Evolutionary conservation across 306 rosid genomes (phyloP).

Genomic region (Cicer chorassanicum): DNA sequence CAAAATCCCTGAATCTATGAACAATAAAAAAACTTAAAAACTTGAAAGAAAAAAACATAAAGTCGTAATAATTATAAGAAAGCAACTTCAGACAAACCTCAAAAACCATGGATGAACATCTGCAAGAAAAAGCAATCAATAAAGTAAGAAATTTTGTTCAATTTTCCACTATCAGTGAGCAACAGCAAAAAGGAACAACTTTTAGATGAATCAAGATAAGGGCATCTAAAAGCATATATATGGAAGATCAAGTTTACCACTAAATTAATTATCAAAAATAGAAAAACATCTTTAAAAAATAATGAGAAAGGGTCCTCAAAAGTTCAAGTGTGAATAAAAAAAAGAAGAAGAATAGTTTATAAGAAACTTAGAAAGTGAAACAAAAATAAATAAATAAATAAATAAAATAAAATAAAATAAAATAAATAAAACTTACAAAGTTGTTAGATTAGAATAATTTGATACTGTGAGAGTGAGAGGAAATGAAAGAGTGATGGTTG

Average conservation of each 20-base stretch:
- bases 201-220: slow-evolving; percentile 27
- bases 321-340: slow-evolving; percentile 26
- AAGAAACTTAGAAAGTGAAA: slow-evolving; percentile 28
- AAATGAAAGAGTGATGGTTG: not conserved
- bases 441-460: not conserved
- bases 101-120: slow-evolving; percentile 37
- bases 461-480: not conserved
- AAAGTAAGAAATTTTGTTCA: slow-evolving; percentile 36
- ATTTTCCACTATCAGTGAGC: slow-evolving; percentile 17
- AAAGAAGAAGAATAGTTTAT: not conserved
- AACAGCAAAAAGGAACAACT: slow-evolving; percentile 28
- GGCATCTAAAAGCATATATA: not conserved
- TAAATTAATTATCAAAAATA: not conserved
- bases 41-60: slow-evolving; percentile 2
- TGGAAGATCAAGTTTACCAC: slow-evolving; percentile 41
- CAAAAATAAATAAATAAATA: not conserved
- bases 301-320: not conserved
- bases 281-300: not conserved
- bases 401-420: slow-evolving; percentile 2
- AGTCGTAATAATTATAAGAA: slow-evolving; percentile 16
- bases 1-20: not conserved
- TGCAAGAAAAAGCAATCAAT: slow-evolving; percentile 13
- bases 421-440: not conserved
- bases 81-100: slow-evolving; percentile 32
- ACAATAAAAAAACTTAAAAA: not conserved